Evolutionary conservation across 768 basidiomycete genomes (phyloP).

Genomic region (Tricholomella constricta): DNA sequence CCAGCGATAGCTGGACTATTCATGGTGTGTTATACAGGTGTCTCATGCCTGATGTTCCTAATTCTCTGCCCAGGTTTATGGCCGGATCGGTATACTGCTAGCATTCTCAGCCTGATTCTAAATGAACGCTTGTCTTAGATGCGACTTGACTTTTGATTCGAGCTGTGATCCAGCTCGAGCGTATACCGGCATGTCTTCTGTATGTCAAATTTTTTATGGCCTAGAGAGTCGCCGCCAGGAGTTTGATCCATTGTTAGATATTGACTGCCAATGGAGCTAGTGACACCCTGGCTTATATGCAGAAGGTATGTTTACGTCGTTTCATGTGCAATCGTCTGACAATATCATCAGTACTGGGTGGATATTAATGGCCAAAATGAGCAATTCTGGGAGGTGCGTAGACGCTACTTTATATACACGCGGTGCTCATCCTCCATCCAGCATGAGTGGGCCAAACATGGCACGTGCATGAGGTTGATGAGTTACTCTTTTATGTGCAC

Average conservation of each 20-base stretch:
- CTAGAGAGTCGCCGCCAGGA: slow-evolving; percentile 11
- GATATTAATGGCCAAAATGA: slow-evolving; percentile 61
- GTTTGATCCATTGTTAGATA: slow-evolving; percentile 43
- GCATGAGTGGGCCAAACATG: slow-evolving; percentile 76
- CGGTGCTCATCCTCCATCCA: slow-evolving; percentile 19
- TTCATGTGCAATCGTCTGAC: not conserved
- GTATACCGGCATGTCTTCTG: slow-evolving; percentile 34
- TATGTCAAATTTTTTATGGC: slow-evolving; percentile 13
- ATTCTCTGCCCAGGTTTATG: slow-evolving; percentile 37
- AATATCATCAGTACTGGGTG: slow-evolving; percentile 54
- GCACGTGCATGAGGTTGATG: slow-evolving; percentile 53
- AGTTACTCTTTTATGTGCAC: not conserved
- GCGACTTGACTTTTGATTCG: slow-evolving; percentile 44
- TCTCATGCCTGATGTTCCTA: slow-evolving; percentile 24
- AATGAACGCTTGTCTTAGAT: slow-evolving; percentile 38
- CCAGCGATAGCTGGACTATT: slow-evolving; percentile 70
- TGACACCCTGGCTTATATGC: slow-evolving; percentile 62
- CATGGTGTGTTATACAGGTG: slow-evolving; percentile 51
- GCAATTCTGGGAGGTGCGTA: slow-evolving; percentile 64
- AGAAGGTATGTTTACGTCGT: slow-evolving; percentile 27
- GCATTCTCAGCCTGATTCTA: not conserved
- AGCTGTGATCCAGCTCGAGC: slow-evolving; percentile 41
- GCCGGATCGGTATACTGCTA: slow-evolving; percentile 15
- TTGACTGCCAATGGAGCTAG: slow-evolving; percentile 57
- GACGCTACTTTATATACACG: not conserved